phyloP scores from a whole-genome alignment of 768 basidiomycete species.

The Pulveroboletus frians region DNA sequence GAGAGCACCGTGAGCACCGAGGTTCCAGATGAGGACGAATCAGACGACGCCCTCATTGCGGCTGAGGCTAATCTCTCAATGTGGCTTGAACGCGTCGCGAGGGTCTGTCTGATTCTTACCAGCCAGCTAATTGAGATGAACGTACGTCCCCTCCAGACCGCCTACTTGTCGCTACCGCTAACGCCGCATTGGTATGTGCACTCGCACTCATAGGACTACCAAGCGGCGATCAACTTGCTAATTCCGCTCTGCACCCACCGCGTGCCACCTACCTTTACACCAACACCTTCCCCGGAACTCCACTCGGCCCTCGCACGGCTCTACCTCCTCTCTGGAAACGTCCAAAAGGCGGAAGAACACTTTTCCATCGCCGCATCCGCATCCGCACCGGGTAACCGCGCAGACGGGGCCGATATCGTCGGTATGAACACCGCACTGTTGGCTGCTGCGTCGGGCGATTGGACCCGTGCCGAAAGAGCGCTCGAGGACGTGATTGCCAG shows the following conservation, averaged over 20 bases:
- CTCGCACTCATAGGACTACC: constrained; percentile 1
- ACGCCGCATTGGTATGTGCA: background rate
- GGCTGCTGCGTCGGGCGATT: constrained; percentile 66
- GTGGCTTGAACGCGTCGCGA: constrained; percentile 80
- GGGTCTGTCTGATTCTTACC: constrained; percentile 73
- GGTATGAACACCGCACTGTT: constrained; percentile 64
- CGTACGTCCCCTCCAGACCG: constrained; percentile 32
- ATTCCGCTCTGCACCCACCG: constrained; percentile 55
- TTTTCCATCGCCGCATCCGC: constrained; percentile 38
- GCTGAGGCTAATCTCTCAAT: constrained; percentile 44
- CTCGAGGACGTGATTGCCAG: constrained; percentile 42
- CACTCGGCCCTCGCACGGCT: constrained; percentile 68
- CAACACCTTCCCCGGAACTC: constrained; percentile 46
- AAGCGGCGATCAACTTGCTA: constrained; percentile 61
- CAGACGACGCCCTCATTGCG: constrained; percentile 19
- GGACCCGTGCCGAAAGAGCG: constrained; percentile 46
- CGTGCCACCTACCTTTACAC: constrained; percentile 5
- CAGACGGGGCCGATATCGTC: constrained; percentile 40
- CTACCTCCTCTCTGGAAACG: constrained; percentile 68
- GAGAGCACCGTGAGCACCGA: background rate
- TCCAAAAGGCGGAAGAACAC: constrained; percentile 53
- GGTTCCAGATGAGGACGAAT: constrained; percentile 1
- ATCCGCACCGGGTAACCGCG: constrained; percentile 40
- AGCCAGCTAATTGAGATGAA: constrained; percentile 84
- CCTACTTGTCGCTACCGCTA: background rate